These are phyloP conservation scores for Leishmania major DNA, from an alignment of 208 protist genomes.

Conservation along the genomic window DNA sequence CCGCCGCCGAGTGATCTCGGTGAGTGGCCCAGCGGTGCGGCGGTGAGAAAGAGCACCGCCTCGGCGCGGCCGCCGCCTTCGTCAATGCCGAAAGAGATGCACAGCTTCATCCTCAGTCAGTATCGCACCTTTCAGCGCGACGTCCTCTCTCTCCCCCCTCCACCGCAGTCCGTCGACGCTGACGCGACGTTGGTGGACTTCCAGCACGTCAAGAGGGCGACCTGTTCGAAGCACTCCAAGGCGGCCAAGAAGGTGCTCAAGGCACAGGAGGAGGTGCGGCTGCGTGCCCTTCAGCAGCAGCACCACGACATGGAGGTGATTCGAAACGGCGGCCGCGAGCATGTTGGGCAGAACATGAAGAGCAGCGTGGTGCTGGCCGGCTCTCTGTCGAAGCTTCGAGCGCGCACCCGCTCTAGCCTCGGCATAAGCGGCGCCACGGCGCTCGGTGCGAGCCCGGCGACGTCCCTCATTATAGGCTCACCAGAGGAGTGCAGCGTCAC, in stretches of 20 bases:
- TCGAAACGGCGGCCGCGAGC: slow-evolving; percentile 50
- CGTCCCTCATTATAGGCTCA: not conserved
- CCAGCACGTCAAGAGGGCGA: not conserved
- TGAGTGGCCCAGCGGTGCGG: not conserved
- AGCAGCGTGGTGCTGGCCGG: slow-evolving; percentile 40
- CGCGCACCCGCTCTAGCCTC: slow-evolving; percentile 8
- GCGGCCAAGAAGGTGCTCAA: slow-evolving; percentile 18
- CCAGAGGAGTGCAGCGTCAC: not conserved
- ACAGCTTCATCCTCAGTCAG: slow-evolving; percentile 39
- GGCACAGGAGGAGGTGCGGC: slow-evolving; percentile 37
- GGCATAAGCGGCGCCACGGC: not conserved
- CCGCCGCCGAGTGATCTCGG: not conserved
- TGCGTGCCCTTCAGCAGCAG: slow-evolving; percentile 47
- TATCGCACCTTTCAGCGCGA: slow-evolving; percentile 45
- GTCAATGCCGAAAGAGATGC: slow-evolving; percentile 28
- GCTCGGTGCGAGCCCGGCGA: not conserved
- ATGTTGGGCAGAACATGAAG: slow-evolving; percentile 37
- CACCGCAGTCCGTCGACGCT: not conserved
- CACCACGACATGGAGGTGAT: slow-evolving; percentile 58
- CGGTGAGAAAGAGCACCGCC: not conserved
- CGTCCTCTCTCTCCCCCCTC: slow-evolving; percentile 4
- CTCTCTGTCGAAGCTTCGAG: slow-evolving; percentile 36
- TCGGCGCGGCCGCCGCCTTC: slow-evolving; percentile 1
- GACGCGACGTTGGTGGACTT: slow-evolving; percentile 14
- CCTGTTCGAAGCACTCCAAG: slow-evolving; percentile 41